Evolutionary conservation across 208 protist species (phyloP), one percentile per base, ranked within the genome.

Genomic region (Strigomonas galati): DNA sequence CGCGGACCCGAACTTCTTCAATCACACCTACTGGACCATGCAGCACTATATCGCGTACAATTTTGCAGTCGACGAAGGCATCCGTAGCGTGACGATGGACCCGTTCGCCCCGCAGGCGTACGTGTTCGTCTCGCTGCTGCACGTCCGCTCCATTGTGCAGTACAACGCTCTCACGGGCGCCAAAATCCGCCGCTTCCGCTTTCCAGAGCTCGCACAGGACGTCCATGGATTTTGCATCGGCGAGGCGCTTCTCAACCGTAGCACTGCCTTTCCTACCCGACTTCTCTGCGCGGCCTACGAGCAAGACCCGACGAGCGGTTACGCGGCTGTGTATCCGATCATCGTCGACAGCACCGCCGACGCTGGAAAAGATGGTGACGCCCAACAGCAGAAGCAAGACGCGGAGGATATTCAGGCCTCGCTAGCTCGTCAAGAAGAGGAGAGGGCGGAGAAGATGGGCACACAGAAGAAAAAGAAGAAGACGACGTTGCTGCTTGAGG

Each of bases 141-240:
- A 71, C 23, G 69, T 84, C 44, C 62, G 72, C 12, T 61, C 75
- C 35, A 84, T 95, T 51, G 35, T 82, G 55, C 82, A 92, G 74
- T 89, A 93, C 66, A 90, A 92, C 71, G 74, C 72, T 55, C 80
- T 91, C 53, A 91, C 62, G 62, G 83, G 76, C 21, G 68, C 65
- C 28, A 61, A 72, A 44, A 58, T 91, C 17, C 44, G 78, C 10
- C 55, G 71, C 57, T 80, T 84, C 71, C 67, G 52, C 19, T 87
- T 84, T 48, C 76, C 81, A 24, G 48, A 60, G 6, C 15, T 67
- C 21, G 71, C 69, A 24, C 69, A 65, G 21, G 79, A 91, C 28
- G 62, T 83, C 10, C 66, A 43, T 44, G 74, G 71, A 0, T 53
- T 91, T 2, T 70, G 26, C 53, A 60, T 60, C 48, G 67, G 66